phyloP scores from a whole-genome alignment of 331 rosid genomes.

The Malus hybrid region DNA sequence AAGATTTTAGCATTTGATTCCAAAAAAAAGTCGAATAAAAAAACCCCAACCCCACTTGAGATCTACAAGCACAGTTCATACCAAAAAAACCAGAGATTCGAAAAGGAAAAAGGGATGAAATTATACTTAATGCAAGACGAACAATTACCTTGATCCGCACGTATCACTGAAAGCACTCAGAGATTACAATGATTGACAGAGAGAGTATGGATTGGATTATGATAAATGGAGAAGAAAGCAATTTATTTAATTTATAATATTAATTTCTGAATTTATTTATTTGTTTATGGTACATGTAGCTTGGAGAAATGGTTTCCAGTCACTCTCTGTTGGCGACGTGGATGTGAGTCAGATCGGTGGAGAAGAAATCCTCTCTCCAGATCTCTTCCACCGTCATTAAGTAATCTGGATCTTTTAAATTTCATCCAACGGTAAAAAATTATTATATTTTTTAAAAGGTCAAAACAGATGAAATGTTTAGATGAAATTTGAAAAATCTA shows the following conservation, averaged over 20 bases:
- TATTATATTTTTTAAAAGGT: fast-evolving
- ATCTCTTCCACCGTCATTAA: no score
- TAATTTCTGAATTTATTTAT: constrained; percentile 12
- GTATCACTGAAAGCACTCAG: background rate
- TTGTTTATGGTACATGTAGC: constrained; percentile 8
- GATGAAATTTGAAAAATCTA: fast-evolving
- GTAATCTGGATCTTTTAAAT: no score
- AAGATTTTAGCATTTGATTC: constrained; percentile 18
- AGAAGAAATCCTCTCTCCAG: no score
- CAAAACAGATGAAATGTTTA: fast-evolving
- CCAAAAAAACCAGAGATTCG: background rate
- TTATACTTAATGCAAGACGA: background rate
- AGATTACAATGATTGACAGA: constrained; percentile 9
- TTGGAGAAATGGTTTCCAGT: background rate
- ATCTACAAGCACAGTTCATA: constrained; percentile 20
- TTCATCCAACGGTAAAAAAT: fast-evolving
- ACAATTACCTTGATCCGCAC: constrained; percentile 28
- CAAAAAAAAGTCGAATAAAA: constrained; percentile 13
- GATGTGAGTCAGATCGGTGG: constrained; percentile 7
- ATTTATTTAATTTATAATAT: background rate
- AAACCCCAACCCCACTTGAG: constrained; percentile 15
- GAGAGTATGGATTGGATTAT: background rate
- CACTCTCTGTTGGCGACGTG: constrained; percentile 18
- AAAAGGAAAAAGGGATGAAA: background rate
- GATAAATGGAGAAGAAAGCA: background rate